A percentile compares a stretch with the other conserved stretches of the same genome.
These are phyloP conservation scores for Triangularia setosa DNA, from an alignment of 2,329 filamentous ascomycete genomes.

Conservation along the genomic window DNA sequence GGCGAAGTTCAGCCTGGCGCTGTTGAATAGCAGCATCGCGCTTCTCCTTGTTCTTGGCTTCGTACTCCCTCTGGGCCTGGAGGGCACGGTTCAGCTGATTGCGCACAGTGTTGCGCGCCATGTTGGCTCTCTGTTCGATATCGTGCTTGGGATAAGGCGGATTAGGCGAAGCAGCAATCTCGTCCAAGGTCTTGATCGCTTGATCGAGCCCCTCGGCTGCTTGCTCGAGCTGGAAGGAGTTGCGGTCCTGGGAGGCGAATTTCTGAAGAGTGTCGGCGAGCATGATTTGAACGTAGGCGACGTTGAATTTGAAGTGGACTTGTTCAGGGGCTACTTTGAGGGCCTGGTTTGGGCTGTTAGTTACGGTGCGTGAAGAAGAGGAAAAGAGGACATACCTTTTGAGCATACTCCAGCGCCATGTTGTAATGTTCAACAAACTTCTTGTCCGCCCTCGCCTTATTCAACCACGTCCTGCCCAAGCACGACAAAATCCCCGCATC, in stretches of 20 bases:
- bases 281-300: slow-evolving; percentile 95
- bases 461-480: slow-evolving; percentile 81
- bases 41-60: slow-evolving; percentile 87
- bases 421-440: slow-evolving; percentile 53
- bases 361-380: not conserved
- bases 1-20: slow-evolving; percentile 74
- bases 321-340: slow-evolving; percentile 76
- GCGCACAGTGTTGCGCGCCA: slow-evolving; percentile 92
- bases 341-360: slow-evolving; percentile 46
- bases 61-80: slow-evolving; percentile 82
- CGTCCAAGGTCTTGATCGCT: slow-evolving; percentile 70
- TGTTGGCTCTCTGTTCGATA: slow-evolving; percentile 91
- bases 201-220: slow-evolving; percentile 77
- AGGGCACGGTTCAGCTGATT: slow-evolving; percentile 85
- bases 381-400: slow-evolving; percentile 47
- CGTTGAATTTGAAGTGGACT: slow-evolving; percentile 92
- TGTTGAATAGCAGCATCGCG: slow-evolving; percentile 74
- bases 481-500: slow-evolving; percentile 80
- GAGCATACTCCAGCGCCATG: slow-evolving; percentile 56
- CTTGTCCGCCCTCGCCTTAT: slow-evolving; percentile 63
- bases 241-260: slow-evolving; percentile 71
- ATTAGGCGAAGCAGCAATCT: slow-evolving; percentile 58
- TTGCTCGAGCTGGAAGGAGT: slow-evolving; percentile 73
- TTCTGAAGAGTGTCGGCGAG: slow-evolving; percentile 76
- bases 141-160: slow-evolving; percentile 88